Conservation (phyloP, 2,329 filamentous ascomycete species). For the Cytospora mali region DNA sequence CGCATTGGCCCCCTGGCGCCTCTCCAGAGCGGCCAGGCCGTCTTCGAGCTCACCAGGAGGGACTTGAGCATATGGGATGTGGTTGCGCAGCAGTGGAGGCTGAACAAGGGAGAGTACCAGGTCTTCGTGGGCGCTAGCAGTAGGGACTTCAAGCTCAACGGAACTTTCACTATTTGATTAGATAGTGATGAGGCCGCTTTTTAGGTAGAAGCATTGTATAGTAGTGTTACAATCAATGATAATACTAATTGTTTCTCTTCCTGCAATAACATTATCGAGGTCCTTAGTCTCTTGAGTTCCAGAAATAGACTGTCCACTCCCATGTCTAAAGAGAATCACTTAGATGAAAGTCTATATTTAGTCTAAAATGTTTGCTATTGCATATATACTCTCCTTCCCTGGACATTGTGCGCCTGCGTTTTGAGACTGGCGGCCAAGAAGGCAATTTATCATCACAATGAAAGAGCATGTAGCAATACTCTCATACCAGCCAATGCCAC, state of each 20-base stretch:
- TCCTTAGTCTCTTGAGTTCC: no score
- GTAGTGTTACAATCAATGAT: not conserved
- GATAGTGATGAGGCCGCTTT: not conserved
- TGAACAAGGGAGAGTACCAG: conserved; percentile 48
- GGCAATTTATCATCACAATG: no score
- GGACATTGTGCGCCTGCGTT: no score
- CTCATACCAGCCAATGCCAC: not conserved
- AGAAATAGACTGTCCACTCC: no score
- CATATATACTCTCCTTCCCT: no score
- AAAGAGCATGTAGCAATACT: no score
- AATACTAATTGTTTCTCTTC: no score
- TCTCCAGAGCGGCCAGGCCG: conserved; percentile 46
- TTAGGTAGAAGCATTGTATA: not conserved
- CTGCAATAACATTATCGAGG: no score
- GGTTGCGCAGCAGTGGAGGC: conserved; percentile 60
- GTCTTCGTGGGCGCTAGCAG: conserved; percentile 53
- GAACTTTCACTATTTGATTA: conserved; percentile 38
- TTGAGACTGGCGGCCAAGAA: no score
- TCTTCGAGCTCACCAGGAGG: conserved; percentile 59
- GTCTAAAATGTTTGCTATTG: no score
- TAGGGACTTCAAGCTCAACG: conserved; percentile 46
- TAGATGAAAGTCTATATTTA: no score
- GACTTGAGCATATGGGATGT: conserved; percentile 71
- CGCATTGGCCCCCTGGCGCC: conserved; percentile 53
- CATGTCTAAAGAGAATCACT: no score